phyloP scores from a whole-genome alignment of 768 basidiomycete genomes.

The Termitomyces sp. region DNA sequence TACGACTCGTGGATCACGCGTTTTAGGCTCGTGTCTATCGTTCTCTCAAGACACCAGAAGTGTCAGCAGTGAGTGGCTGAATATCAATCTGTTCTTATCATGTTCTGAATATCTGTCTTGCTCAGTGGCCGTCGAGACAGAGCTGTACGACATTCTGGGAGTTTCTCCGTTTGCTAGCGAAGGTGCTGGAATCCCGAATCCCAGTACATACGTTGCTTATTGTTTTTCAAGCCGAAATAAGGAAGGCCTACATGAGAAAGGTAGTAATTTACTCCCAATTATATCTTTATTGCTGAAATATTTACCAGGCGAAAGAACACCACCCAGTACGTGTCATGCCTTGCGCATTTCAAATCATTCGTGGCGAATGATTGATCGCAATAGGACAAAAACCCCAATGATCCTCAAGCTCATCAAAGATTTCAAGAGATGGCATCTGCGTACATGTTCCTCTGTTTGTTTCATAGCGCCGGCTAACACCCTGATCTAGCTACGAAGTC shows the following conservation, averaged over 20 bases:
- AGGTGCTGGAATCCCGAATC: conserved; percentile 36
- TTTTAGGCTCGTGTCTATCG: not conserved
- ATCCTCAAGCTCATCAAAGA: conserved; percentile 74
- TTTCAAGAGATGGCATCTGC: conserved; percentile 91
- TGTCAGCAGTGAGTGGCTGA: not conserved
- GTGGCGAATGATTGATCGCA: not conserved
- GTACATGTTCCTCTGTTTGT: conserved; percentile 36
- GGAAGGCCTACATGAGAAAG: conserved; percentile 92
- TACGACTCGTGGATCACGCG: conserved; percentile 4
- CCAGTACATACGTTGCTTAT: conserved; percentile 12
- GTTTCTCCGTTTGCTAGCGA: conserved; percentile 64
- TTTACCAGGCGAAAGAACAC: conserved; percentile 71
- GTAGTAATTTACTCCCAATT: conserved; percentile 33
- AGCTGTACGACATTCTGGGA: conserved; percentile 82
- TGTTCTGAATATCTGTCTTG: not conserved
- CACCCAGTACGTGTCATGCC: conserved; percentile 57
- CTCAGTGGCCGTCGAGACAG: conserved; percentile 70
- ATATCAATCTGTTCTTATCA: not conserved
- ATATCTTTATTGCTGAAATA: conserved; percentile 14
- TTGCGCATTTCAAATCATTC: not conserved
- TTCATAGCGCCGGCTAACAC: conserved; percentile 1
- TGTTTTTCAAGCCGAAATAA: conserved; percentile 65
- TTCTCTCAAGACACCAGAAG: not conserved
- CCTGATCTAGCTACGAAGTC: conserved; percentile 65
- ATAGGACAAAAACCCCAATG: conserved; percentile 89